A percentile compares a stretch with the other conserved stretches of the same genome.
Evolutionary conservation across 2,329 filamentous ascomycete species (phyloP).

Genomic region (Aspergillus sp.): DNA sequence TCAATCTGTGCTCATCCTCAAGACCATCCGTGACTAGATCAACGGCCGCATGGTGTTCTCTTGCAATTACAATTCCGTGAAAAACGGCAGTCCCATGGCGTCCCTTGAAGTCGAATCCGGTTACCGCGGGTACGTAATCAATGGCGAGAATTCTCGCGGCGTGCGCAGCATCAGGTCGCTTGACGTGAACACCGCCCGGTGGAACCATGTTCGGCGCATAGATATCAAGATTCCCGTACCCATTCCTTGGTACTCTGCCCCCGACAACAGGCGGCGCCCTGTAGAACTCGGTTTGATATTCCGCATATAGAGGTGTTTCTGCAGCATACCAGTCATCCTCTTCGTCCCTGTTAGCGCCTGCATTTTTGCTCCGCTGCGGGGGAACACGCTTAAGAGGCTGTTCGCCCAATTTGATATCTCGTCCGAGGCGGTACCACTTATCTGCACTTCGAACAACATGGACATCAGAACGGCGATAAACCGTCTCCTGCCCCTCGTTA

Average conservation of each 20-base stretch:
- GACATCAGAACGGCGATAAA: conserved; percentile 77
- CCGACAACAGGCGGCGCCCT: conserved; percentile 63
- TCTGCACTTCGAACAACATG: conserved; percentile 67
- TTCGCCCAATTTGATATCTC: conserved; percentile 67
- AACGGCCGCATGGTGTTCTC: conserved; percentile 63
- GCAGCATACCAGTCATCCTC: conserved; percentile 38
- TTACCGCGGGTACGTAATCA: conserved; percentile 83
- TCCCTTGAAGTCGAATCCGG: conserved; percentile 80
- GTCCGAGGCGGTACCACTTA: conserved; percentile 82
- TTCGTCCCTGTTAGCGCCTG: conserved; percentile 26
- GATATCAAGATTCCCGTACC: conserved; percentile 54
- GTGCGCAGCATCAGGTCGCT: conserved; percentile 50
- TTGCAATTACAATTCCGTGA: conserved; percentile 65
- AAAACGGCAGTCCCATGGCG: conserved; percentile 77
- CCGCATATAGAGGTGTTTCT: conserved; percentile 52
- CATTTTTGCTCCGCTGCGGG: conserved; percentile 32
- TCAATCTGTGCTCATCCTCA: conserved; percentile 54
- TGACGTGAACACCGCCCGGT: conserved; percentile 48
- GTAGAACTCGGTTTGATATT: conserved; percentile 60
- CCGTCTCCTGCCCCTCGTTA: conserved; percentile 55
- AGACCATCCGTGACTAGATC: conserved; percentile 59
- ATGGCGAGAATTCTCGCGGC: conserved; percentile 69
- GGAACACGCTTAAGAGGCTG: conserved; percentile 70
- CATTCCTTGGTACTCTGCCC: conserved; percentile 58
- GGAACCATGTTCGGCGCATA: conserved; percentile 58